Evolutionary conservation across 495 filamentous ascomycete genomes (phyloP).

Genomic region (Aspergillus carlsbadensis): DNA sequence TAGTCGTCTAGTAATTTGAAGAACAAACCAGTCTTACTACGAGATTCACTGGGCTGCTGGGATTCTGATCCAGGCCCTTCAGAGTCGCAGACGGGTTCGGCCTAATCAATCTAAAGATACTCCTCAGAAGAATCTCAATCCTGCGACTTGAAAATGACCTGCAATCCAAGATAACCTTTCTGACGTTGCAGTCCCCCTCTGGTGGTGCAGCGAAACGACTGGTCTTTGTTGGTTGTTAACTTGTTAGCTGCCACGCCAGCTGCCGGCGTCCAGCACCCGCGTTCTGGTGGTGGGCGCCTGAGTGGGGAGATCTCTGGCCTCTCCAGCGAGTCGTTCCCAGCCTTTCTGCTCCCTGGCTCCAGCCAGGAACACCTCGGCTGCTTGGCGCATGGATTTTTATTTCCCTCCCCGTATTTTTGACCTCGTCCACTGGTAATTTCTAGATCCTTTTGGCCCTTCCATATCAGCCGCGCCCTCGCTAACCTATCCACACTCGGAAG

Average conservation of each 20-base stretch:
- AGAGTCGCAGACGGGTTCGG: background rate
- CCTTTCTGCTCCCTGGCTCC: constrained; percentile 25
- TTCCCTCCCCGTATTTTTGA: constrained; percentile 8
- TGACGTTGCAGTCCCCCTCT: constrained; percentile 16
- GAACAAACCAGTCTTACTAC: background rate
- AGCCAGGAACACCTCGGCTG: constrained; percentile 30
- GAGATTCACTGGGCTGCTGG: background rate
- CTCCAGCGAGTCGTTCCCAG: constrained; percentile 26
- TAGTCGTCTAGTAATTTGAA: background rate
- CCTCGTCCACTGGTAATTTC: background rate
- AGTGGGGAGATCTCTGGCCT: constrained; percentile 29
- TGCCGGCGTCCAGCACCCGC: constrained; percentile 22
- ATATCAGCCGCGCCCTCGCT: constrained; percentile 7
- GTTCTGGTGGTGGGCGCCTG: constrained; percentile 21
- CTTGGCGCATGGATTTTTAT: constrained; percentile 21
- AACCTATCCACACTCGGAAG: background rate
- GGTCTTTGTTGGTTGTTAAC: constrained; percentile 17
- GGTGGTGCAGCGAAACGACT: constrained; percentile 13
- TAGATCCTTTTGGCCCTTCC: constrained; percentile 4
- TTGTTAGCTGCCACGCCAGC: constrained; percentile 9
- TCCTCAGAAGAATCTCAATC: too few species aligned
- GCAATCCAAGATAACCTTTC: constrained; percentile 9
- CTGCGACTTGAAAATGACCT: background rate
- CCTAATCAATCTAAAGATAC: too few species aligned
- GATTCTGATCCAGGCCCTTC: background rate